Base-by-base conservation (phyloP, 108 stramenopile genomes). In the Fragilariopsis cylindrus region DNA sequence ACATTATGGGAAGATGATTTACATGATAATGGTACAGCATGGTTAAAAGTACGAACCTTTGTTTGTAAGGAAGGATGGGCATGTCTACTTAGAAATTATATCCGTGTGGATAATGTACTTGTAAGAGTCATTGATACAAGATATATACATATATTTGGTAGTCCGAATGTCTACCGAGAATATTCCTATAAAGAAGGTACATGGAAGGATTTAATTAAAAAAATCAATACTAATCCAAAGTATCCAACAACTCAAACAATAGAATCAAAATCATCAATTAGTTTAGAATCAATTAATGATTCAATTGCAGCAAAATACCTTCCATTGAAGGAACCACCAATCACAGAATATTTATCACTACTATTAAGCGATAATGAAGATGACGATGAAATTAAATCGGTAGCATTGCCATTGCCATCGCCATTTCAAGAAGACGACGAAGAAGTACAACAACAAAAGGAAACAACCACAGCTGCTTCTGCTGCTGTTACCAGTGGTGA, bases 1-100 rank as follows among this genome's bases (percentile, higher is more conserved):
- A 44, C 43, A n/a, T 44, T 63, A 44, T 63, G 62, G 62, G 42
- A 43, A 7, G 62, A 63, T 40, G 62, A 63, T 40, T 40, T 63
- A 5, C 62, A 63, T 44, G 62, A 63, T n/a, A 63, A 40, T 40
- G 62, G 62, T 4, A 7, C 45, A n/a, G 62, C 62, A 42, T 63
- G 62, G 62, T 15, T 45, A 9, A 63, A 63, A 18, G 62, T 44
- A 42, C 42, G 62, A 1, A 9, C 11, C 3, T 44, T 63, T 45
- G 62, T 63, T 40, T 63, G 62, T 18, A 3, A 7, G 0, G 62
- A 63, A 40, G 62, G 62, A 8, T 63, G 62, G 62, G 62, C 62
- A 6, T 63, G 62, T 41, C 0, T 63, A 44, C 62, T 63, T 42
- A 42, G 62, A 2, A 63, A 63, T 40, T 63, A 45, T 63, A 40